Percentiles rank a stretch among this genome's conserved stretches.
Evolutionary conservation across 495 filamentous ascomycete species (phyloP).

Genomic region (Xylaria palmicola): DNA sequence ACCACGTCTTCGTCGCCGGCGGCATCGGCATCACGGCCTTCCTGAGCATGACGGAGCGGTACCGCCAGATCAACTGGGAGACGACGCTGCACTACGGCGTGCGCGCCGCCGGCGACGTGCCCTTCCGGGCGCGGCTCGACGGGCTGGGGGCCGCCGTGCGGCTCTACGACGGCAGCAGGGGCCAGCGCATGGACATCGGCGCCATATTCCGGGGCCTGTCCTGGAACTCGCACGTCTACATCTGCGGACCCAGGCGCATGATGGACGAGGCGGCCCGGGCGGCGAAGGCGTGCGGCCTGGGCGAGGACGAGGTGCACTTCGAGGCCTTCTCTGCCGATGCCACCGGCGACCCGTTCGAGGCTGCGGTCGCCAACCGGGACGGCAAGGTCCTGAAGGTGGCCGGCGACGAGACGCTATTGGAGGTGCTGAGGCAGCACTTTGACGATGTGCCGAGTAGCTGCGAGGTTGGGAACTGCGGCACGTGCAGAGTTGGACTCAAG

Average conservation of each 20-base stretch:
- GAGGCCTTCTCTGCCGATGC: constrained; percentile 55
- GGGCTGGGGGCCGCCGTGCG: constrained; percentile 31
- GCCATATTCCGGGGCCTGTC: constrained; percentile 36
- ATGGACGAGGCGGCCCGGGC: constrained; percentile 44
- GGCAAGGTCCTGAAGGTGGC: constrained; percentile 34
- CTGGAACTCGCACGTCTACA: constrained; percentile 54
- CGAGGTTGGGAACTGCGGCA: constrained; percentile 59
- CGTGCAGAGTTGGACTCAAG: constrained; percentile 51
- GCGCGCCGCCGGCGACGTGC: constrained; percentile 41
- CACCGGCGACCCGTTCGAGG: constrained; percentile 56
- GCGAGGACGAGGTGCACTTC: constrained; percentile 50
- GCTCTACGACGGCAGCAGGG: constrained; percentile 48
- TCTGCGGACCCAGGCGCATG: constrained; percentile 53
- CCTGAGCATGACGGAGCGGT: constrained; percentile 32
- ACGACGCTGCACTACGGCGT: constrained; percentile 50
- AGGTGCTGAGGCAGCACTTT: constrained; percentile 40
- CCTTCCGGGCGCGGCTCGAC: constrained; percentile 43
- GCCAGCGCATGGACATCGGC: constrained; percentile 47
- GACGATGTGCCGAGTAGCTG: constrained; percentile 50
- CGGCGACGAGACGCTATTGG: constrained; percentile 45
- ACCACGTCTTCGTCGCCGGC: constrained; percentile 53
- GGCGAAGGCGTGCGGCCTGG: constrained; percentile 36
- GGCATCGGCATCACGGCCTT: constrained; percentile 58
- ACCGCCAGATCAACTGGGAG: constrained; percentile 43
- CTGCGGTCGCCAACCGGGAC: constrained; percentile 37